Base-by-base conservation (phyloP, 2,329 filamentous ascomycete genomes). In the Xylaria sp. region DNA sequence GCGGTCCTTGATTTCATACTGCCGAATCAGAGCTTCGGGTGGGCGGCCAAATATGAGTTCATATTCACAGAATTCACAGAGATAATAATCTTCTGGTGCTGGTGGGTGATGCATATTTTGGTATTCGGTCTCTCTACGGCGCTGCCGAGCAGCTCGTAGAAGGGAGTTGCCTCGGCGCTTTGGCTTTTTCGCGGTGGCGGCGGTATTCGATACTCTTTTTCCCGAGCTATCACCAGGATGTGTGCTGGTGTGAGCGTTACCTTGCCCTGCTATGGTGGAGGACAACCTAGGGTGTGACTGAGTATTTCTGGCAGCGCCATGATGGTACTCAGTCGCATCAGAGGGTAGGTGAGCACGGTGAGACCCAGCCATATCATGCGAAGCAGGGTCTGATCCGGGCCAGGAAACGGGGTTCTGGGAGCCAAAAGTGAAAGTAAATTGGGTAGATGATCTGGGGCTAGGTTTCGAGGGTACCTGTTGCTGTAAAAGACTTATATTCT, bases 31-130 rank as follows among this genome's bases (percentile, higher is more conserved):
- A 59, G 93, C 93, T 74, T 89, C 87, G 0, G 96, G 96, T 2
- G 92, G 92, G 61, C 87, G 87, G n/a, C 95, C 95, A 78, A 97
- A 98, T 59, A 99, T 97, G 61, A 89, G 89, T 81, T 98, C 95
- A 78, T 97, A 99, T 80, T 99, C 96, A 83, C 96, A 99, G 79
- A 98, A 98, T 77, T 97, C 93, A 81, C 96, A 99, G 56, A 98
- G 94, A 93, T 94, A 98, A 59, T 94, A 87, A 69, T 97, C 93
- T 72, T 93, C 91, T 1, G 74, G 74, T 38, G 83, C 81, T 1
- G 92, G 92, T 1, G 92, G 91, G 75, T 92, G 90, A 74, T 92
- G 89, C 70, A 88, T 89, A 79, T 96, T 97, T 65, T 88, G 87
- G 72, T 92, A 91, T 74, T 92, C 88, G 69, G 96, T 92, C 76